Conservation (phyloP, 495 filamentous ascomycete species). For the Hyaloscypha finlandica region DNA sequence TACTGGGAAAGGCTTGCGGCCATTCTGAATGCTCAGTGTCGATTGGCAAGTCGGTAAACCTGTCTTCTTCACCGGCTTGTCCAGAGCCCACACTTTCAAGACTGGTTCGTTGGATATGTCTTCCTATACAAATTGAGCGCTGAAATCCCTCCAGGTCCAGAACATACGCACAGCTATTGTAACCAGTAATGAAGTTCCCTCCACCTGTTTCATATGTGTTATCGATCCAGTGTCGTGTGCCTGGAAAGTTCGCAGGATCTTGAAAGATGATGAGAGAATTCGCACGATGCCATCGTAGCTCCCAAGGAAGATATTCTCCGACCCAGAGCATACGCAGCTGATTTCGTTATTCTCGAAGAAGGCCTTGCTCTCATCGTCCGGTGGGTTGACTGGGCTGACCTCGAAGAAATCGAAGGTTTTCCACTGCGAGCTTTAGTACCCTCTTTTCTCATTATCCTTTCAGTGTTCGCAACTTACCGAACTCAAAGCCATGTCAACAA, state of each 20-base stretch:
- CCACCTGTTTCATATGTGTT: conserved; percentile 93
- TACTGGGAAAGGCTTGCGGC: conserved; percentile 88
- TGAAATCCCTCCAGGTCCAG: conserved; percentile 5
- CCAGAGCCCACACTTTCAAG: conserved; percentile 93
- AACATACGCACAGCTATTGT: conserved; percentile 63
- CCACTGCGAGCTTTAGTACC: conserved; percentile 61
- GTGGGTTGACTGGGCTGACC: conserved; percentile 77
- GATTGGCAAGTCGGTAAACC: conserved; percentile 84
- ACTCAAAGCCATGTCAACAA: conserved; percentile 8
- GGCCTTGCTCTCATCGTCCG: conserved; percentile 62
- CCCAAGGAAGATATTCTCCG: conserved; percentile 87
- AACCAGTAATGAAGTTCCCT: conserved; percentile 81
- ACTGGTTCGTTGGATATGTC: conserved; percentile 84
- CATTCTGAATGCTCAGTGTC: conserved; percentile 84
- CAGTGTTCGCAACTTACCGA: not conserved
- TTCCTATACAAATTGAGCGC: conserved; percentile 47
- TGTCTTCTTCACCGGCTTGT: conserved; percentile 93
- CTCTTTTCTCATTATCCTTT: not conserved
- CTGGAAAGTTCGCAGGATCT: conserved; percentile 80
- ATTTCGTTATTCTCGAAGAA: conserved; percentile 52
- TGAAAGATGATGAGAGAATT: conserved; percentile 84
- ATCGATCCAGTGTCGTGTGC: conserved; percentile 79
- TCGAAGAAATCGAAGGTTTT: conserved; percentile 99
- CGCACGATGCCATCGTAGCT: conserved; percentile 81
- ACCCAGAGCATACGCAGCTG: conserved; percentile 73